These are phyloP conservation scores for Quaeritorhiza haematococci DNA, from an alignment of 371 early-diverging fungal genomes.

Conservation along the genomic window DNA sequence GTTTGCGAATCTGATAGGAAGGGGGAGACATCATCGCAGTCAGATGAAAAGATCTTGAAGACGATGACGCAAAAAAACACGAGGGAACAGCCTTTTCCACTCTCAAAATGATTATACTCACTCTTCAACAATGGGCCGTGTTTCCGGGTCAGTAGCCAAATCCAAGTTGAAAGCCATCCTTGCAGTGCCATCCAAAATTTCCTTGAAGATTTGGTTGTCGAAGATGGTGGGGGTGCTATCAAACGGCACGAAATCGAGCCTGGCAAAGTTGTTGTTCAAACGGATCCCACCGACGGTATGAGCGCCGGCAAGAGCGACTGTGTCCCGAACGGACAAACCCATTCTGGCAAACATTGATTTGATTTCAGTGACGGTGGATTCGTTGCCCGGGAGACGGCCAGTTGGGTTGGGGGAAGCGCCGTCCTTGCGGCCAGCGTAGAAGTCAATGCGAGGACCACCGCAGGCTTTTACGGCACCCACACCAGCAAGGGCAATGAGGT, in stretches of 20 bases:
- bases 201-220: constrained; percentile 33
- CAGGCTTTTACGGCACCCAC: constrained; percentile 24
- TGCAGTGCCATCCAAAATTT: constrained; percentile 17
- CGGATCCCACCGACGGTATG: constrained; percentile 30
- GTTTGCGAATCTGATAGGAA: constrained; percentile 9
- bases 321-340: constrained; percentile 23
- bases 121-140: constrained; percentile 9
- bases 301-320: constrained; percentile 21
- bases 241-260: constrained; percentile 32
- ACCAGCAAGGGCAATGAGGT: constrained; percentile 28
- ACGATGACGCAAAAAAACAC: no score
- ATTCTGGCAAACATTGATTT: constrained; percentile 14
- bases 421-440: constrained; percentile 17
- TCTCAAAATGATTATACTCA: no score
- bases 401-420: not conserved
- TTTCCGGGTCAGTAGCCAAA: constrained; percentile 19
- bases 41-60: no score
- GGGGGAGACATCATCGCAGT: not conserved
- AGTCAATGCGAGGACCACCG: constrained; percentile 27
- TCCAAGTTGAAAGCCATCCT: constrained; percentile 24
- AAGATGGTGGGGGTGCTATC: constrained; percentile 35
- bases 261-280: no score
- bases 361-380: not conserved
- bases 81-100: no score
- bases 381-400: constrained; percentile 16